These are phyloP conservation scores for Yamadazyma kanchanaburiensis DNA, from an alignment of 1,139 yeast species.

Conservation along the genomic window DNA sequence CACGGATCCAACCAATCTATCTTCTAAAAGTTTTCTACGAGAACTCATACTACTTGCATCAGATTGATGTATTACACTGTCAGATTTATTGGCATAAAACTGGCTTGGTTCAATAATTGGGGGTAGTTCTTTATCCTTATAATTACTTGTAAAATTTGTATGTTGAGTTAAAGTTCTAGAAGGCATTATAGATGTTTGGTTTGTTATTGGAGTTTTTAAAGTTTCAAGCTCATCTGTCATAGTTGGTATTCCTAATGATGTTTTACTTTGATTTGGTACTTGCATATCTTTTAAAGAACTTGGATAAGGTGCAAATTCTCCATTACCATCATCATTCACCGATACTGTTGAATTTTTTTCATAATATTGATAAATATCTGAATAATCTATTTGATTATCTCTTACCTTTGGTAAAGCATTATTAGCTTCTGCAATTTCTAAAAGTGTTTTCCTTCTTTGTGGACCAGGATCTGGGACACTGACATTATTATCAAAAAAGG, in stretches of 20 bases:
- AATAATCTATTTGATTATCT: constrained; percentile 11
- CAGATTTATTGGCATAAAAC: constrained; percentile 7
- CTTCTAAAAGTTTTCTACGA: constrained; percentile 25
- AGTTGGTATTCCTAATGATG: constrained; percentile 11
- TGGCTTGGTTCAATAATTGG: constrained; percentile 17
- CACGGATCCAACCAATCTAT: constrained; percentile 28
- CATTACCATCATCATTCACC: constrained; percentile 4
- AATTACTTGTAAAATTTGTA: constrained; percentile 3
- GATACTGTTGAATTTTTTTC: constrained; percentile 13
- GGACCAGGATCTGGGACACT: constrained; percentile 11
- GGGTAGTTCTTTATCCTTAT: constrained; percentile 18
- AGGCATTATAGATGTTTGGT: constrained; percentile 12
- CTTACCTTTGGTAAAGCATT: constrained; percentile 9
- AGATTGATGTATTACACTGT: constrained; percentile 3
- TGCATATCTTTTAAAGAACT: constrained; percentile 9
- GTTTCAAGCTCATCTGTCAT: constrained; percentile 8
- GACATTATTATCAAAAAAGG: constrained; percentile 10
- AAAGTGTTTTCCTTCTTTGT: constrained; percentile 9
- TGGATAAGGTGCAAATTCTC: constrained; percentile 14
- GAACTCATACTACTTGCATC: constrained; percentile 19
- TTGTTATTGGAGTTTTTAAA: constrained; percentile 11
- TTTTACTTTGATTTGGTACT: constrained; percentile 6
- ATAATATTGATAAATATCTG: constrained; percentile 19
- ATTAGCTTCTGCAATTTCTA: constrained; percentile 15
- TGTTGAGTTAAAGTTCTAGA: constrained; percentile 6